A percentile compares a stretch with the other conserved stretches of the same genome.
These are phyloP conservation scores for Russula abietina DNA, from an alignment of 768 basidiomycete species.

Conservation along the genomic window DNA sequence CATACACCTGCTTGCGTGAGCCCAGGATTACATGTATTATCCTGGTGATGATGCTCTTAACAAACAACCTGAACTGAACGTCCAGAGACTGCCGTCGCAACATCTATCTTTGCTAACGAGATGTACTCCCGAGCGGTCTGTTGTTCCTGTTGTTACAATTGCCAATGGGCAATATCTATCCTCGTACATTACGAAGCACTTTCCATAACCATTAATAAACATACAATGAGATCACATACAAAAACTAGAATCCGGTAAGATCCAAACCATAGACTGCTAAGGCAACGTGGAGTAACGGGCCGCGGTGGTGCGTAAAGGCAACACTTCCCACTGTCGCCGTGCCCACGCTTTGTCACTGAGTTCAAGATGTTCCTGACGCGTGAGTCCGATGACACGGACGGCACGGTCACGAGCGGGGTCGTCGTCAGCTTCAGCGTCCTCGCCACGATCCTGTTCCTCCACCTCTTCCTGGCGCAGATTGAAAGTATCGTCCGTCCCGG, in stretches of 20 bases:
- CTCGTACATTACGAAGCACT: not conserved
- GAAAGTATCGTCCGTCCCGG: slow-evolving; percentile 26
- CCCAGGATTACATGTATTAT: too few relatives aligned
- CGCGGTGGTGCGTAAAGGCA: slow-evolving; percentile 36
- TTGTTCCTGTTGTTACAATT: not conserved
- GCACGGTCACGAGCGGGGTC: slow-evolving; percentile 50
- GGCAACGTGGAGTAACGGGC: slow-evolving; percentile 1
- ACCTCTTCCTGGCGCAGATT: slow-evolving; percentile 75
- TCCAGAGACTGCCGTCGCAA: slow-evolving; percentile 54
- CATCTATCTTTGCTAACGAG: slow-evolving; percentile 50
- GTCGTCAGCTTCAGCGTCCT: slow-evolving; percentile 76
- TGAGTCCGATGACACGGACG: slow-evolving; percentile 49
- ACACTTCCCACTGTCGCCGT: slow-evolving; percentile 45
- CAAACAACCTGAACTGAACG: slow-evolving; percentile 65
- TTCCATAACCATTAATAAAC: not conserved
- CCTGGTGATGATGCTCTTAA: slow-evolving; percentile 49
- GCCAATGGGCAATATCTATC: not conserved
- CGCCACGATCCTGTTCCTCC: slow-evolving; percentile 68
- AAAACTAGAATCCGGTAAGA: not conserved
- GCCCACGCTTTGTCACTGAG: slow-evolving; percentile 36
- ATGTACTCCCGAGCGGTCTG: not conserved
- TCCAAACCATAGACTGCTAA: not conserved
- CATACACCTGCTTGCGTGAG: too few relatives aligned
- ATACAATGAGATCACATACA: not conserved
- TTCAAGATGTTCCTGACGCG: slow-evolving; percentile 35